Conservation (phyloP, 106 monocot species). For the Chionographis japonica region DNA sequence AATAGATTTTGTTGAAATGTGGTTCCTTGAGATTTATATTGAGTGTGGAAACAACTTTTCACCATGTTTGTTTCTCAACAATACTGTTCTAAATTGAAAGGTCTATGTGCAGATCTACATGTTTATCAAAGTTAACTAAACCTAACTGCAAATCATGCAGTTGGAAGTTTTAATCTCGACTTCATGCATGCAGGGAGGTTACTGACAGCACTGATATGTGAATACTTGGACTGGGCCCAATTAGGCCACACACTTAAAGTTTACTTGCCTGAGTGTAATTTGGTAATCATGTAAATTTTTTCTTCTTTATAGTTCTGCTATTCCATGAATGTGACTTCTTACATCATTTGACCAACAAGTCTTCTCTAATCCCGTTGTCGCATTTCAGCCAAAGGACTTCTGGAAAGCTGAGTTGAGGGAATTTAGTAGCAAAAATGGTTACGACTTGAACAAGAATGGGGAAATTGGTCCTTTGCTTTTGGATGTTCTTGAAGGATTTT, state of each 20-base stretch:
- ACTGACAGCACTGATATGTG: conserved; percentile 49
- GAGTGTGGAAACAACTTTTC: too few species aligned
- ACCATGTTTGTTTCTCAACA: too few species aligned
- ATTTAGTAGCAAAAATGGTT: conserved; percentile 54
- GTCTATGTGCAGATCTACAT: too few species aligned
- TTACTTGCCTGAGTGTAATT: conserved; percentile 58
- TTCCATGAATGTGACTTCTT: neutral
- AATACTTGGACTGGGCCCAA: conserved; percentile 60
- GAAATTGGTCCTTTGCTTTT: conserved; percentile 54
- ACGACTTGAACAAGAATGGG: conserved; percentile 39
- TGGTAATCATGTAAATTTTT: conserved; percentile 28
- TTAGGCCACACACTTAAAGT: conserved; percentile 55
- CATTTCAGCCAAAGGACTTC: conserved; percentile 46
- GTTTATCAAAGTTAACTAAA: too few species aligned
- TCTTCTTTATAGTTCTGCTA: neutral
- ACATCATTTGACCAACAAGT: neutral
- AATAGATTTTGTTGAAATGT: too few species aligned
- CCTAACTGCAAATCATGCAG: neutral
- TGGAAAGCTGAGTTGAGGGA: conserved; percentile 59
- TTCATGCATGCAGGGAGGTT: conserved; percentile 38
- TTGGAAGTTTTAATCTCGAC: neutral
- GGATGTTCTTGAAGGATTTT: conserved; percentile 63
- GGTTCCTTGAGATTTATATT: too few species aligned
- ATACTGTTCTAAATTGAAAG: too few species aligned
- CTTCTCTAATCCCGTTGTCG: neutral